These are phyloP conservation scores for Kwoniella mangroviensis DNA, from an alignment of 768 basidiomycete species.

Conservation along the genomic window DNA sequence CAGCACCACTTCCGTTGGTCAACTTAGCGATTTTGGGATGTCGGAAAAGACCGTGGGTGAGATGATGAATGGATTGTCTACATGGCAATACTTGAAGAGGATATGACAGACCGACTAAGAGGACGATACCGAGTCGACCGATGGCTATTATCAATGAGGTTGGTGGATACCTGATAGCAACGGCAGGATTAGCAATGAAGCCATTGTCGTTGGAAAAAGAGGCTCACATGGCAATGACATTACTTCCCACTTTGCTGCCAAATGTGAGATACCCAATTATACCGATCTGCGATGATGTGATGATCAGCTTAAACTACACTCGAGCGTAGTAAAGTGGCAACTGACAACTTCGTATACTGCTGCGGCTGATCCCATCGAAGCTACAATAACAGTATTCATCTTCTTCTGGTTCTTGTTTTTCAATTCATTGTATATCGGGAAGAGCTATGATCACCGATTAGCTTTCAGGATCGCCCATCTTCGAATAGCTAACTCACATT, in stretches of 20 bases:
- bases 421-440: constrained; percentile 93
- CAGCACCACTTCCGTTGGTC: background rate
- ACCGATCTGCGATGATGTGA: constrained; percentile 55
- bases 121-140: constrained; percentile 89
- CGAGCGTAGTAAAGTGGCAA: background rate
- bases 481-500: constrained; percentile 12
- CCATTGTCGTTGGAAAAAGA: constrained; percentile 44
- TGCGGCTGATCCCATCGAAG: constrained; percentile 82
- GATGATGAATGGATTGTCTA: constrained; percentile 79
- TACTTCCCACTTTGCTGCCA: constrained; percentile 84
- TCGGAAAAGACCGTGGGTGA: constrained; percentile 35
- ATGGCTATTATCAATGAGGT: constrained; percentile 90
- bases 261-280: constrained; percentile 78
- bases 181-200: background rate
- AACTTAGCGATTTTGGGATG: background rate
- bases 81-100: constrained; percentile 94
- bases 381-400: constrained; percentile 84
- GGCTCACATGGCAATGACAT: constrained; percentile 89
- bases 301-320: constrained; percentile 17
- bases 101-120: constrained; percentile 89
- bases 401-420: constrained; percentile 75
- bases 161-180: constrained; percentile 53
- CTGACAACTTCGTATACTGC: constrained; percentile 85
- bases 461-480: constrained; percentile 15
- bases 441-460: constrained; percentile 64